Evolutionary conservation across 2,329 filamentous ascomycete genomes (phyloP), one percentile per base, ranked within the genome.

Genomic region (Fusarium concolor): DNA sequence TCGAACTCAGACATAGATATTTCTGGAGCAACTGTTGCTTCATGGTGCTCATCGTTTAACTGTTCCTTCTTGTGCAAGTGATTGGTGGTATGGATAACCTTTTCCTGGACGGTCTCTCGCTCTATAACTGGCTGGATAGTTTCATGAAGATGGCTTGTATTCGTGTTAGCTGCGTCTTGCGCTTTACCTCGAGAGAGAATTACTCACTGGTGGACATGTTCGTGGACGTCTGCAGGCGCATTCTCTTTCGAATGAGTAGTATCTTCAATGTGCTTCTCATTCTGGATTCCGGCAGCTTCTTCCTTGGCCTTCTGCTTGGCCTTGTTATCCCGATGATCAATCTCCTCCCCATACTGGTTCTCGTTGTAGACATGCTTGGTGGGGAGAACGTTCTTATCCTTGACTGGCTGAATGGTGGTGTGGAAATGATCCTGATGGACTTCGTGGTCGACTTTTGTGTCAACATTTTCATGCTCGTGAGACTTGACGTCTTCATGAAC

Each of bases 91-190:
- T 67, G 63, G 9, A 67, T 41, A 2, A 67, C 63, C 45, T 67
- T 67, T 20, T 67, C 56, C 5, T 67, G 56, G n/a, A 67, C 50
- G 2, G 63, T 67, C 24, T 67, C 63, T 15, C 63, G 45, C 62
- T 67, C 63, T 12, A 67, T 67, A 10, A 67, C 63, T 12, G 63
- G 63, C 29, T 67, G 63, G 6, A 67, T 67, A 3, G 57, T 67
- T 11, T 67, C 63, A 9, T 67, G 62, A 11, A 67, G 28, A 14
- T 67, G 63, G 10, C 63, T 67, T 3, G 6, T 2, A 14, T 26
- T 10, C 1, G 1, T 20, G 41, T 66, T 10, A 66, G 56, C 14
- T 3, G 3, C 26, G 8, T 3, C 26, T 10, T 1, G 3, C 15
- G 10, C 4, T 4, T 1, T 9, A 9, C 9, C 26, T 26, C 9